Evolutionary conservation across 148 eudicot genomes (phyloP), one percentile per base, ranked within the genome.

Genomic region (Dianthus caryophyllus): DNA sequence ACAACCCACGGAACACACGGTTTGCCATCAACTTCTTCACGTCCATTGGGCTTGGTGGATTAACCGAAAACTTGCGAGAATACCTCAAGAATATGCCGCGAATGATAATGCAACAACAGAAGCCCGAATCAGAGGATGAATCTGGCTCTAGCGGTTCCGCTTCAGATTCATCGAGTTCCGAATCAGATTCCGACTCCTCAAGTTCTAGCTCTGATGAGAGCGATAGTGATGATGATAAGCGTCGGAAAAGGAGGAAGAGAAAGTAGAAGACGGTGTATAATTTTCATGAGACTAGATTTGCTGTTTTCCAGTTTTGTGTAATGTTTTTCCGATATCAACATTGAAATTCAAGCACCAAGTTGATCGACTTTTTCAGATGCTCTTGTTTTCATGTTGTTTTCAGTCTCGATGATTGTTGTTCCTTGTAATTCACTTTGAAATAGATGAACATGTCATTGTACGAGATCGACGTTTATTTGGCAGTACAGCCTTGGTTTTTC

Each of bases 1-100:
- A 93, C 20, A 93, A 87, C 54, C 98, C 96, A 1, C 83, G 84
- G 30, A 89, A 89, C 66, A 85, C 98, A 0, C 66, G 98, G 29
- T 89, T 93, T 39, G 62, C 98, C 2, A 89, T 93, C 63, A 87
- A 92, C 61, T 93, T 93, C 74, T 93, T 89, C 73, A 89, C 98
- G 1, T 85, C 95, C 0, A 93, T 93, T 56, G 95, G 95, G 39
- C 87, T 89, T 33, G 96, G 96, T 68, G 96, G 96, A 24, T 89
- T 93, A 62, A 89, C 96, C 8, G 96, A 93, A 66, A 93, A 89
- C 59, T 46, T 93, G 66, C 68, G 96, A 47, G 98, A 93, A 67
- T 83, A 89, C 69, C 77, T 89, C 31, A 89, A 87, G 79, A 93
- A 89, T 63, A 93, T 93, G 98, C 96, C 96, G 0, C 79, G 90